These are phyloP conservation scores for Populus deltoides DNA, from an alignment of 345 rosid genomes.

Conservation along the genomic window DNA sequence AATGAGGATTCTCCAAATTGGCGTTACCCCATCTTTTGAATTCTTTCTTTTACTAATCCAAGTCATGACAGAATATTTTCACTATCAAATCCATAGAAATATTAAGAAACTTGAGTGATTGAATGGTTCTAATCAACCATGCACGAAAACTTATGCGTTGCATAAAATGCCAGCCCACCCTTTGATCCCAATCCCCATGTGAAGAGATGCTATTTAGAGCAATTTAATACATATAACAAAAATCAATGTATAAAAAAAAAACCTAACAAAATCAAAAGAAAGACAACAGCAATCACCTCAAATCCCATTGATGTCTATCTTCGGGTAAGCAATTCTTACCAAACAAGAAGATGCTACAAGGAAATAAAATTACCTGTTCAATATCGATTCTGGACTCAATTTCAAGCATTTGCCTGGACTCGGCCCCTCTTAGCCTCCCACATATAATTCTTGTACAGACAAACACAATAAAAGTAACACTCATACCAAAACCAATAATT, in stretches of 20 bases:
- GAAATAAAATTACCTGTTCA: conserved; percentile 42
- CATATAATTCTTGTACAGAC: conserved; percentile 64
- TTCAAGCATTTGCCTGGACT: conserved; percentile 45
- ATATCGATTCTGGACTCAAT: conserved; percentile 46
- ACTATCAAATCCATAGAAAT: neutral
- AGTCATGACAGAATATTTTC: neutral
- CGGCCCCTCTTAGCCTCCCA: conserved; percentile 41
- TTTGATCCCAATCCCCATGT: neutral
- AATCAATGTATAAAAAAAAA: neutral
- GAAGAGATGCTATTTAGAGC: neutral
- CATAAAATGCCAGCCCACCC: neutral
- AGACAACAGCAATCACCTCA: neutral
- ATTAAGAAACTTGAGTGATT: neutral
- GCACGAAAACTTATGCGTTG: neutral
- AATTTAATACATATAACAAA: neutral
- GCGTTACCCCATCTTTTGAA: neutral
- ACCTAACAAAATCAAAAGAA: neutral
- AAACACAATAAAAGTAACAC: conserved; percentile 58
- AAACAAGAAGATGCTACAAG: neutral
- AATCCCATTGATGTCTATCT: neutral
- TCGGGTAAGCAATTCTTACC: neutral
- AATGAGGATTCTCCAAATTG: neutral
- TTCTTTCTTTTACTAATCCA: neutral
- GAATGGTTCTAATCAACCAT: neutral
- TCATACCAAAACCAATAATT: conserved; percentile 61